Evolutionary conservation across 1,284 basidiomycete genomes (phyloP), one percentile per base, ranked within the genome.

Genomic region (Sphaerobolus stellatus): DNA sequence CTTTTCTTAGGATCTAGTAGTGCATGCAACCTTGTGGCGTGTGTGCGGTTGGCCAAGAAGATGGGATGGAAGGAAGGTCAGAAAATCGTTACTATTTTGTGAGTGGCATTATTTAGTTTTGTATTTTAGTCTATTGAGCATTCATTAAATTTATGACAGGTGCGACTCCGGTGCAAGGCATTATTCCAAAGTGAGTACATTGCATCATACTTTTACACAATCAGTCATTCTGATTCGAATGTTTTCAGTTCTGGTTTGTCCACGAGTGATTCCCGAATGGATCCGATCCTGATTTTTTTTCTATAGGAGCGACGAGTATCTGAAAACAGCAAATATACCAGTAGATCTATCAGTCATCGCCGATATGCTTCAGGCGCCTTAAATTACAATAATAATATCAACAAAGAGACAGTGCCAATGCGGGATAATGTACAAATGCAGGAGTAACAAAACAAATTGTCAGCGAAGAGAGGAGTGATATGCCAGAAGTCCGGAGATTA

Each of bases 1-100:
- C 75, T 99, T 9, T 98, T 98, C 73, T 77, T 99, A 22, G 97
- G 97, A 4, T 98, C 94, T 0, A 97, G 93, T 54, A 95, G 92
- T 61, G 96, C 97, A 0, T 97, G 95, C 66, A 99, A 99, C 67
- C 79, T 98, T 30, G 84, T 98, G 14, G 92, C 95, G 1, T 92
- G 90, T 60, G 80, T 98, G 11, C 86, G 88, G 62, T 74, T 92
- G 5, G 85, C 81, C 1, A 86, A 86, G 63, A 81, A 81, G 61
- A 79, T 88, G 75, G 81, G 81, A 6, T 88, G 85, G 84, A 73
- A 71, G 29, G 73, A 83, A 40, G 79, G 86, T 43, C 75, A 87
- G 70, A 76, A 77, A 6, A 65, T 96, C 33, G 91, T 92, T n/a
- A 96, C 94, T 0, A 84, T 96, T 52, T 64, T 96, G 86, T 94